Base-by-base conservation (phyloP, 352 stramenopile genomes). In the Blastocystis sp. region DNA sequence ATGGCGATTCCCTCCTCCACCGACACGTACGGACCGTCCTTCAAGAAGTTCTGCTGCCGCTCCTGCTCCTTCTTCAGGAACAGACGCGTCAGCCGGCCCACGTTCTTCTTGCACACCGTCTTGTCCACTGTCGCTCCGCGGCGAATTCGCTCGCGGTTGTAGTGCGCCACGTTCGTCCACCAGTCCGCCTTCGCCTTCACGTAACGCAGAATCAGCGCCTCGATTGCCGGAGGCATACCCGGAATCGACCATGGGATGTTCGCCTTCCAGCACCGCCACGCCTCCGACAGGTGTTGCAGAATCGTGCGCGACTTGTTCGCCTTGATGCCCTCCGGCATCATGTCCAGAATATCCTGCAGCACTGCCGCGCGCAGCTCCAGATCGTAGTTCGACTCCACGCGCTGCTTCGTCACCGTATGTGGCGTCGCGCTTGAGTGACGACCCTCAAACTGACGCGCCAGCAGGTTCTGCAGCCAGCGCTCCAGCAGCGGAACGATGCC, bases 181-280 rank as follows among this genome's bases (percentile, higher is more conserved):
- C 92, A 95, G 87, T 99, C 95, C 21, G 95, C 96, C 90, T 99
- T 99, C 16, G 94, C 94, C 90, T 99, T 99, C 27, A 99, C 95
- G 88, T 99, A 99, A 24, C 97, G 92, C 61, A 99, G 87, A 87
- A 99, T 99, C 95, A 99, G 98, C 89, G 98, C 98, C 87, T 99
- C 97, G 87, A 99, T 97, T 0, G 96, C 95, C 32, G 94, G 94
- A 32, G 97, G 97, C 85, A 99, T 94, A 16, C 97, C 96, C 14
- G 97, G 95, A n/a, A 99, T 96, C 89, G 99, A 99, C 97, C 97
- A 99, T 1, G 96, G 96, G 89, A 99, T 99, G 87, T 99, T 99
- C 36, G 97, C 96, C 89, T 98, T 98, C 93, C 93, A 97, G 91
- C 94, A 97, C 24, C 94, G 91, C 92, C 97, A 99, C 11, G 96